phyloP scores from a whole-genome alignment of 2,329 filamentous ascomycete genomes.

The Exophiala alcalophila region DNA sequence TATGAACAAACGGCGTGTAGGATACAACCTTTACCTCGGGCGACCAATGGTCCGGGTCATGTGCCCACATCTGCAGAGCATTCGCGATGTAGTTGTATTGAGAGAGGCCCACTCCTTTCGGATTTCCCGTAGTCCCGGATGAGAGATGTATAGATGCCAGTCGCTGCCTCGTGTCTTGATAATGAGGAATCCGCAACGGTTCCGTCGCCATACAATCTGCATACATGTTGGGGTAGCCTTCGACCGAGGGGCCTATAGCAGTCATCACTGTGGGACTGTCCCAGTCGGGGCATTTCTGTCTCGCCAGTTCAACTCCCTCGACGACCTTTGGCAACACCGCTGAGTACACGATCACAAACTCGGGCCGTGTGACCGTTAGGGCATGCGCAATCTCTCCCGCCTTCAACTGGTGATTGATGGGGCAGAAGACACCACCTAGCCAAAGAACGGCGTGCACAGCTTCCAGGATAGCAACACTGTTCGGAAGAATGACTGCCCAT shows the following conservation, averaged over 20 bases:
- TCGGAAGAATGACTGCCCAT: slow-evolving; percentile 47
- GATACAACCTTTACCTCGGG: slow-evolving; percentile 70
- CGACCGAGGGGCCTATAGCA: slow-evolving; percentile 29
- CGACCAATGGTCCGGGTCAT: slow-evolving; percentile 43
- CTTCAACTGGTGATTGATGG: slow-evolving; percentile 16
- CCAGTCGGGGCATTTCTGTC: slow-evolving; percentile 36
- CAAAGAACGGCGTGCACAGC: slow-evolving; percentile 24
- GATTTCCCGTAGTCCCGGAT: slow-evolving; percentile 82
- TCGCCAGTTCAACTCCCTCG: slow-evolving; percentile 38
- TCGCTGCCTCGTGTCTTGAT: slow-evolving; percentile 35
- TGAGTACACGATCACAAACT: slow-evolving; percentile 44
- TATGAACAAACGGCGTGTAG: slow-evolving; percentile 85
- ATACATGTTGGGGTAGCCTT: slow-evolving; percentile 9
- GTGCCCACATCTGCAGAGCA: slow-evolving; percentile 52
- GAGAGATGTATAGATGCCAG: slow-evolving; percentile 51
- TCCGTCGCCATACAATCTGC: slow-evolving; percentile 36
- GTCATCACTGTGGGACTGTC: slow-evolving; percentile 38
- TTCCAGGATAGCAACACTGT: slow-evolving; percentile 47
- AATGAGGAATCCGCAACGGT: slow-evolving; percentile 39
- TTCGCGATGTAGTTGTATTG: slow-evolving; percentile 82
- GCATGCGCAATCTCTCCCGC: slow-evolving; percentile 13
- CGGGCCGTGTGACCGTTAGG: slow-evolving; percentile 43
- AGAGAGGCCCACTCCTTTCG: slow-evolving; percentile 85
- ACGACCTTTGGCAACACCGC: slow-evolving; percentile 33
- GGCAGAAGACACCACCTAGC: slow-evolving; percentile 11